Evolutionary conservation across 2,329 filamentous ascomycete genomes (phyloP).

Genomic region (Coniochaeta prunicola): DNA sequence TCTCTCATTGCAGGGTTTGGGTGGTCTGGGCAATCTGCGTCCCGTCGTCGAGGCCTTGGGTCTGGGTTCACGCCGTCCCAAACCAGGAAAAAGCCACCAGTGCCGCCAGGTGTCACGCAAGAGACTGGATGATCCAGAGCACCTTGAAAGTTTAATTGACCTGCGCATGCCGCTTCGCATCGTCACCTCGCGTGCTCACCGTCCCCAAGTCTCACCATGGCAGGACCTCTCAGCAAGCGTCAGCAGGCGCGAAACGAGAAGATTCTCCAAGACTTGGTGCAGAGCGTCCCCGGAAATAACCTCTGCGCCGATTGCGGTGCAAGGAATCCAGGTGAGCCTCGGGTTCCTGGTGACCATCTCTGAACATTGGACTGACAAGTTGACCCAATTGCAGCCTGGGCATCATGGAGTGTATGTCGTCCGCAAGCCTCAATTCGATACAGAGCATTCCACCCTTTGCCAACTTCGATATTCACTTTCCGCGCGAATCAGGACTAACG

Average conservation of each 20-base stretch:
- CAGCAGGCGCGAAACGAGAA: constrained; percentile 97
- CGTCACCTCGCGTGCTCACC: not conserved
- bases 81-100: constrained; percentile 1
- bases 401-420: constrained; percentile 83
- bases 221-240: constrained; percentile 78
- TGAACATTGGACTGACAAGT: constrained; percentile 20
- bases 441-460: not conserved
- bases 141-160: not conserved
- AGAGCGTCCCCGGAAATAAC: constrained; percentile 78
- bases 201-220: constrained; percentile 26
- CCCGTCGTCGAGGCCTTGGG: not conserved
- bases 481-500: not conserved
- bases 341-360: not conserved
- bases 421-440: constrained; percentile 7
- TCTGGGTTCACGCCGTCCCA: not conserved
- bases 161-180: not conserved
- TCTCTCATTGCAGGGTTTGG: not conserved
- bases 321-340: constrained; percentile 74
- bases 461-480: not conserved
- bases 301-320: constrained; percentile 88
- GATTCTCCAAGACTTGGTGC: constrained; percentile 80
- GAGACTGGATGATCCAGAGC: not conserved
- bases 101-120: not conserved
- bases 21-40: constrained; percentile 1
- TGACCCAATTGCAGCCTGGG: constrained; percentile 60